Percentiles rank a stretch among this genome's conserved stretches.
Conservation (phyloP, 306 rosid genomes). For the Sicyos baderoa region DNA sequence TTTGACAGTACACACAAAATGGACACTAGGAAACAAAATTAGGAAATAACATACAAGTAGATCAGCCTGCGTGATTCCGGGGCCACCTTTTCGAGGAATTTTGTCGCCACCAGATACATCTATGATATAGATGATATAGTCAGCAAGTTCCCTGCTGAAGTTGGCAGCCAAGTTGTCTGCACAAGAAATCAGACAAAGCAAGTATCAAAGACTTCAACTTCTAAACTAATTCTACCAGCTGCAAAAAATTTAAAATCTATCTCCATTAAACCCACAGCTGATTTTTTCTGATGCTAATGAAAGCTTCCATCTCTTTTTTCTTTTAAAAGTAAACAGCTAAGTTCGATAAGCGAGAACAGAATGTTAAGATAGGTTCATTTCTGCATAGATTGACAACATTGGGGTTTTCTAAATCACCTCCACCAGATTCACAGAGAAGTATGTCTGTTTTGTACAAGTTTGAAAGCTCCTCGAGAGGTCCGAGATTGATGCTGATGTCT, state of each 20-base stretch:
- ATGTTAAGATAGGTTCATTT: background rate
- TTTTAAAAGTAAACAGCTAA: background rate
- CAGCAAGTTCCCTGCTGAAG: constrained; percentile 97
- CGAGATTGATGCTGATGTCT: constrained; percentile 95
- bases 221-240: background rate
- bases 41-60: constrained; percentile 58
- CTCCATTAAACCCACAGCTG: background rate
- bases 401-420: constrained; percentile 43
- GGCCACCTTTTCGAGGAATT: constrained; percentile 98
- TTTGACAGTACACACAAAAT: background rate
- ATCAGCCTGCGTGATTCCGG: constrained; percentile 99
- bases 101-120: constrained; percentile 96
- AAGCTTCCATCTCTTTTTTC: background rate
- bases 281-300: background rate
- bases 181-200: constrained; percentile 25
- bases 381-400: background rate
- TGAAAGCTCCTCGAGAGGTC: constrained; percentile 90
- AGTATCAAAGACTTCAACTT: constrained; percentile 12
- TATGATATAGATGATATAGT: constrained; percentile 88
- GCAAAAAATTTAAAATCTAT: background rate
- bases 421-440: constrained; percentile 99
- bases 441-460: constrained; percentile 66
- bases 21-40: constrained; percentile 10
- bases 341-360: background rate
- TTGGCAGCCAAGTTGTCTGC: constrained; percentile 97